phyloP scores from a whole-genome alignment of 1,284 basidiomycete species.

The Stygiomarasmius scandens region DNA sequence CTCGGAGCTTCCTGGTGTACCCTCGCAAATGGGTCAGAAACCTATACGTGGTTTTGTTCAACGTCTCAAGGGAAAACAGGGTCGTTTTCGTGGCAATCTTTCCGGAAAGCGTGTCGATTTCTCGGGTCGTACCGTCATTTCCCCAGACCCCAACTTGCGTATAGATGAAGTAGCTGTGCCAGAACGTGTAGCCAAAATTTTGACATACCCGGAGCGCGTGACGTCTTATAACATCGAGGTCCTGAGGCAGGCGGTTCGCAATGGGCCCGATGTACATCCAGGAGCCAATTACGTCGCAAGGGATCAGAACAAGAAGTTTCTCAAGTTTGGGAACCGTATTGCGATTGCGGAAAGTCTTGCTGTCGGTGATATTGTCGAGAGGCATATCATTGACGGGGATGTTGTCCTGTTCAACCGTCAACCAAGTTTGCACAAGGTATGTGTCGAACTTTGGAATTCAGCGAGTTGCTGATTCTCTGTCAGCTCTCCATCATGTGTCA shows the following conservation, averaged over 20 bases:
- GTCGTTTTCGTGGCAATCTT: slow-evolving; percentile 97
- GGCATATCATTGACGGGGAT: slow-evolving; percentile 95
- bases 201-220: slow-evolving; percentile 97
- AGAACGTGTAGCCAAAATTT: slow-evolving; percentile 91
- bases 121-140: slow-evolving; percentile 97
- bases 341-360: slow-evolving; percentile 79
- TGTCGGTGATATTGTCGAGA: slow-evolving; percentile 89
- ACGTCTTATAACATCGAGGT: slow-evolving; percentile 89
- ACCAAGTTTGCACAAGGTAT: slow-evolving; percentile 93
- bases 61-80: slow-evolving; percentile 98
- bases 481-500: slow-evolving; percentile 99
- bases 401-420: slow-evolving; percentile 99
- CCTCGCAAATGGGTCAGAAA: slow-evolving; percentile 82
- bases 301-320: slow-evolving; percentile 83
- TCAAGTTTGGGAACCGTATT: slow-evolving; percentile 79
- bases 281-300: slow-evolving; percentile 94
- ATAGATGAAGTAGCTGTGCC: slow-evolving; percentile 99
- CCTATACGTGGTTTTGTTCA: slow-evolving; percentile 98
- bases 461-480: slow-evolving; percentile 30
- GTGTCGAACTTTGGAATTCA: slow-evolving; percentile 10
- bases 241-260: slow-evolving; percentile 81
- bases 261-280: slow-evolving; percentile 91
- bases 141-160: slow-evolving; percentile 95
- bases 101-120: slow-evolving; percentile 99
- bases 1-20: slow-evolving; percentile 94